Base-by-base conservation (phyloP, 164 flowering plant species). In the Kingdonia uniflora region DNA sequence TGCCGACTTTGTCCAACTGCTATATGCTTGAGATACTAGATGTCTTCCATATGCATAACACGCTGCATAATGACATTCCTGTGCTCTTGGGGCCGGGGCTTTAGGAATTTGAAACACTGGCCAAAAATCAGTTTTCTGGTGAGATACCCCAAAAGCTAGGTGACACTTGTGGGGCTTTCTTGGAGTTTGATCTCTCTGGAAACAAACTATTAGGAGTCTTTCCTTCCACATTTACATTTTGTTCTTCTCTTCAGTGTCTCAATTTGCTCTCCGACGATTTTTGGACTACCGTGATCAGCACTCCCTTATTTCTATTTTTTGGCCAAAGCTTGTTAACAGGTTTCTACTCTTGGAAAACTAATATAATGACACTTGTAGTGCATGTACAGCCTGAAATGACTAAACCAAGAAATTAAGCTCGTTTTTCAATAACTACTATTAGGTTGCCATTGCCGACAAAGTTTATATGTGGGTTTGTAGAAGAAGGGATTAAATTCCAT, bases 261-360 rank as follows among this genome's bases (percentile, higher is more conserved):
- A 88, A 88, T 68, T 66, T 57, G 64, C 85, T 88, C 11, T 69
- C 81, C 0, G 94, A 86, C 16, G 74, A 78, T 61, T 79, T 83
- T 59, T 62, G 80, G 13, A 61, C 21, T 14, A 62, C 69, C 1
- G 81, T 76, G 42, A 63, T 84, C 44, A 79, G 87, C 45, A 67
- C 65, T 6, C 65, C 81, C 21, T 59, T n/a, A n/a, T n/a, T n/a
- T n/a, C n/a, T n/a, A n/a, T n/a, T n/a, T n/a, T n/a, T n/a, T n/a
- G n/a, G n/a, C n/a, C n/a, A n/a, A n/a, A n/a, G n/a, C n/a, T n/a
- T n/a, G n/a, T n/a, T n/a, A n/a, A n/a, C n/a, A n/a, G n/a, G n/a
- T n/a, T n/a, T n/a, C n/a, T n/a, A n/a, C n/a, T n/a, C n/a, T n/a
- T n/a, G n/a, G n/a, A n/a, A n/a, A n/a, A n/a, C n/a, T n/a, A n/a